Evolutionary conservation across 192 early-diverging fungal genomes (phyloP), one percentile per base, ranked within the genome.

Genomic region (Chytriomyces confervae): DNA sequence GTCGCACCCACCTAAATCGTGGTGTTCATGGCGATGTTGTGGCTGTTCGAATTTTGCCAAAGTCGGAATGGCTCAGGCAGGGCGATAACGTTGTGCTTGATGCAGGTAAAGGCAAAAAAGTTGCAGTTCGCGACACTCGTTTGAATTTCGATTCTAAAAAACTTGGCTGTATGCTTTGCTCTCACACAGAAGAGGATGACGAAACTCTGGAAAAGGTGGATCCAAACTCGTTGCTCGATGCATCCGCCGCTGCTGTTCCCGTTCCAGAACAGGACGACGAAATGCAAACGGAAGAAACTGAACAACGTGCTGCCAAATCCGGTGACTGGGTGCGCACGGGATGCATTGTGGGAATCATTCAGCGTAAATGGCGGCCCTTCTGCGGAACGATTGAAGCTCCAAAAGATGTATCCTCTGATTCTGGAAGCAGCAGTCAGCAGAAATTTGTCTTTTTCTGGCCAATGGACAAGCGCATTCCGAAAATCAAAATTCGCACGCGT

Each of bases 391-490:
- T 98, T 48, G 94, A 93, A 61, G 18, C 63, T 6, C 70, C 50
- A 86, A 92, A 81, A 89, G 89, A 50, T 77, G 29, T 36, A 36
- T 90, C 27, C 72, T 89, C 78, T 2, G 44, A 86, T 80, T 16
- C 62, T 9, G 77, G 77, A 9, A 20, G 72, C 8, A 85, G 85
- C n/a, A 77, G 85, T 27, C 87, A 89, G 13, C 83, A 89, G 8
- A 91, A 94, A 74, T 89, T 86, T 72, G 94, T 98, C 11, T 87
- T 94, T 70, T 93, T 97, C 77, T 87, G 87, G 82, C 89, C 98
- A 0, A 94, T 99, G 91, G 98, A 99, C 82, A 87, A 91, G 60
- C 91, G 95, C 46, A 93, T 98, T 57, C 98, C 98, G n/a, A 92
- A 93, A 79, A 96, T 99, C 81, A 90, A 89, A 53, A 94, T 99